A percentile compares a stretch with the other conserved stretches of the same genome.
These are phyloP conservation scores for Pisolithus thermaeus DNA, from an alignment of 1,284 basidiomycete genomes.

Conservation along the genomic window DNA sequence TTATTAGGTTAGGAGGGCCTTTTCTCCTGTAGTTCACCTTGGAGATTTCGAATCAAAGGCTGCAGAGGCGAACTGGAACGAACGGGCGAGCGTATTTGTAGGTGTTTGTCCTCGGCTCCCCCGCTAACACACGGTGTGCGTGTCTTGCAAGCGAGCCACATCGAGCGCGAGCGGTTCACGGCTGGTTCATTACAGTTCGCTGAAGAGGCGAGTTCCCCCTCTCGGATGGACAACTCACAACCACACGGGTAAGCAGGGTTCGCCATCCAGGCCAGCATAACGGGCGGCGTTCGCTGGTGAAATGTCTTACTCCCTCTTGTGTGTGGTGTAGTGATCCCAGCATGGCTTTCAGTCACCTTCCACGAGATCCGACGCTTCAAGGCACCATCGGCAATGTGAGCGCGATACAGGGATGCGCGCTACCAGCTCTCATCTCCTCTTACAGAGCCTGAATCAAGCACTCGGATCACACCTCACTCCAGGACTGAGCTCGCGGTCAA, in stretches of 20 bases:
- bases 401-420: neutral
- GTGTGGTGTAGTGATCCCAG: conserved; percentile 21
- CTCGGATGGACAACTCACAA: conserved; percentile 28
- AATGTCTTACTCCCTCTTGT: conserved; percentile 15
- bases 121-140: conserved; percentile 9
- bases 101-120: conserved; percentile 19
- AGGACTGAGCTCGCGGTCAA: conserved; percentile 23
- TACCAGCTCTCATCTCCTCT: conserved; percentile 4
- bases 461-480: conserved; percentile 28
- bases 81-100: neutral
- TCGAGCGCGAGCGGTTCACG: conserved; percentile 29
- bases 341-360: conserved; percentile 31
- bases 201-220: neutral
- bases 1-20: conserved; percentile 1
- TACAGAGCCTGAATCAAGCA: conserved; percentile 32
- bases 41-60: neutral
- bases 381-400: conserved; percentile 27
- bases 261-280: neutral
- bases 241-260: conserved; percentile 28
- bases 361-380: conserved; percentile 25
- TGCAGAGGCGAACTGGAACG: conserved; percentile 17
- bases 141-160: conserved; percentile 26
- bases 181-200: conserved; percentile 32
- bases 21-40: neutral
- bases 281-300: conserved; percentile 2